A percentile compares a stretch with the other conserved stretches of the same genome.
Conservation (phyloP, 148 eudicot genomes). For the Heliosperma pusillum region DNA sequence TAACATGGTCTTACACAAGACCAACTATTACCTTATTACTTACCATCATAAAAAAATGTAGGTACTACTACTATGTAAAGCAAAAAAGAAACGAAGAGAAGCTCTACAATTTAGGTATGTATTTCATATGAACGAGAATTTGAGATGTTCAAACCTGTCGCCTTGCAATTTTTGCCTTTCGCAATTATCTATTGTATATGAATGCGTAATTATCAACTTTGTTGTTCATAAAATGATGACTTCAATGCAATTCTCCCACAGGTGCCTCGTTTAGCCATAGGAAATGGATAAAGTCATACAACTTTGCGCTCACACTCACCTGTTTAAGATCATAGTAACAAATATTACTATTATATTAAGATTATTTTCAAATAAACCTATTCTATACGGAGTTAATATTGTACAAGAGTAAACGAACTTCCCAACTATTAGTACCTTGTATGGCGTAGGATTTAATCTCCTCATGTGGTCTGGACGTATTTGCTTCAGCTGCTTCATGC, state of each 20-base stretch:
- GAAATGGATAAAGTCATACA: conserved; percentile 75
- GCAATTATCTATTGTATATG: conserved; percentile 3
- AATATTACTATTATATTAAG: background rate
- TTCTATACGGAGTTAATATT: background rate
- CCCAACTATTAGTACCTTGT: conserved; percentile 51
- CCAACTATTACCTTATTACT: background rate
- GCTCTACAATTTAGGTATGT: background rate
- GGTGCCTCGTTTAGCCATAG: conserved; percentile 87
- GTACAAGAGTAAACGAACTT: background rate
- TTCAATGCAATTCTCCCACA: conserved; percentile 77
- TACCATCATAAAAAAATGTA: background rate
- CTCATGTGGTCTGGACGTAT: conserved; percentile 98
- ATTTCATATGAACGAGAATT: background rate
- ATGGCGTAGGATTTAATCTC: conserved; percentile 92
- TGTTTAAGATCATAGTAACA: conserved; percentile 23
- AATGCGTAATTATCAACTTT: background rate
- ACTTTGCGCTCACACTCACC: conserved; percentile 72
- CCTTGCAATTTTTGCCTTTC: background rate
- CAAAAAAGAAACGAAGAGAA: background rate
- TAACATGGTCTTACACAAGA: background rate
- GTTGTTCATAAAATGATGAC: background rate
- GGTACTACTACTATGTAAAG: background rate
- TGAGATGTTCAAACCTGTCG: background rate
- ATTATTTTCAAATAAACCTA: background rate
- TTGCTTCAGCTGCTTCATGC: conserved; percentile 74